phyloP scores from a whole-genome alignment of 202 grass and related monocot species.

The Panicum hallii region DNA sequence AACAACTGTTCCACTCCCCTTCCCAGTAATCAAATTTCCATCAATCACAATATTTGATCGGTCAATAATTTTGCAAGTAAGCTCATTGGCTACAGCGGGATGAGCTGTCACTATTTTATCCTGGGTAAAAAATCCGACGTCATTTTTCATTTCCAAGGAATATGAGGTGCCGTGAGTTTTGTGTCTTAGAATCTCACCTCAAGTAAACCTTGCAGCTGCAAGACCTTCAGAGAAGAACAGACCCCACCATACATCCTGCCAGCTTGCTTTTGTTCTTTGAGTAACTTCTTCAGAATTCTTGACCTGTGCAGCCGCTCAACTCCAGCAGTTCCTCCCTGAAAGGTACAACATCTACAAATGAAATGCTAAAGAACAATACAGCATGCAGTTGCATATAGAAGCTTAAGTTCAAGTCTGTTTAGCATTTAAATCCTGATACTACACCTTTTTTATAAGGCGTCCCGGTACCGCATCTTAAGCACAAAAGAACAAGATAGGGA shows the following conservation, averaged over 20 bases:
- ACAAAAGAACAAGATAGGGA: constrained; percentile 9
- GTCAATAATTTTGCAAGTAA: constrained; percentile 60
- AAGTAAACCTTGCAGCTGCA: constrained; percentile 86
- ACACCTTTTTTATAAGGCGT: too few relatives aligned
- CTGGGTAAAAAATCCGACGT: constrained; percentile 44
- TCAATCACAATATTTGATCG: constrained; percentile 76
- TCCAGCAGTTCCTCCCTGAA: constrained; percentile 75
- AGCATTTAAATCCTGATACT: background rate
- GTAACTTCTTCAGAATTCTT: constrained; percentile 76
- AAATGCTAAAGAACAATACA: constrained; percentile 12
- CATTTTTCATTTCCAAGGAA: constrained; percentile 31
- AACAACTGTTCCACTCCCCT: constrained; percentile 65
- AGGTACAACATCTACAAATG: constrained; percentile 10
- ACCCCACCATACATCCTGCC: constrained; percentile 80
- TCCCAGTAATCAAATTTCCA: constrained; percentile 81
- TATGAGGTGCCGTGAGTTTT: constrained; percentile 17
- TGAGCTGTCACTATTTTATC: constrained; percentile 68
- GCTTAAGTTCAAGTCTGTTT: constrained; percentile 19
- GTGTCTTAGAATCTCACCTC: constrained; percentile 59
- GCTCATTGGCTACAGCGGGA: constrained; percentile 55
- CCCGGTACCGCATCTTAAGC: background rate
- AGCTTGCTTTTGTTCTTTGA: constrained; percentile 69
- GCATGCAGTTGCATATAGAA: background rate
- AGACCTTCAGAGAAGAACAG: constrained; percentile 63
- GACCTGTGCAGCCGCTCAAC: constrained; percentile 64